Conservation (phyloP, 805 yeast species). For the Wickerhamomyces subpelliculosus region DNA sequence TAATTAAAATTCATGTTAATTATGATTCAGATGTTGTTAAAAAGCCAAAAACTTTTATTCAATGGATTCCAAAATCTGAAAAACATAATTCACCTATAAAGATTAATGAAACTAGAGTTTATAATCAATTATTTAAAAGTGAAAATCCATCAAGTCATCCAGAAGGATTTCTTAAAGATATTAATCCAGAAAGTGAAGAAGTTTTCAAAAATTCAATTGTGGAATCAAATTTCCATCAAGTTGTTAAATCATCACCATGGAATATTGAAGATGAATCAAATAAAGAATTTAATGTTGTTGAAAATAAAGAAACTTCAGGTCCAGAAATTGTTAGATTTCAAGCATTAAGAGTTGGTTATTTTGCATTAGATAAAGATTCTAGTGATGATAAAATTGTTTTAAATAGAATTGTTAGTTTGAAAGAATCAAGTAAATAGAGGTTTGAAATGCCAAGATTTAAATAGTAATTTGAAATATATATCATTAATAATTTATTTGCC, state of each 20-base stretch:
- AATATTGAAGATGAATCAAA: slow-evolving; percentile 50
- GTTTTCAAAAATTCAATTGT: slow-evolving; percentile 59
- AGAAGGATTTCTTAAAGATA: slow-evolving; percentile 80
- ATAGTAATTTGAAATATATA: too few species aligned
- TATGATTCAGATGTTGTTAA: slow-evolving; percentile 59
- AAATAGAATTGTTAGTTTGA: slow-evolving; percentile 89
- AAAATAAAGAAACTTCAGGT: slow-evolving; percentile 46
- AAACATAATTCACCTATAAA: slow-evolving; percentile 56
- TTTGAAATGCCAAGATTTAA: too few species aligned
- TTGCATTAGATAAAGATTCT: slow-evolving; percentile 81
- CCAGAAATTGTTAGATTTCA: slow-evolving; percentile 93
- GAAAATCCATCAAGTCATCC: slow-evolving; percentile 90
- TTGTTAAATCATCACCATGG: slow-evolving; percentile 70
- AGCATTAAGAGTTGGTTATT: slow-evolving; percentile 94
- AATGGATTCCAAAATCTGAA: slow-evolving; percentile 82
- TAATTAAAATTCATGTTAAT: slow-evolving; percentile 66
- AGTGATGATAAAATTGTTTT: slow-evolving; percentile 55
- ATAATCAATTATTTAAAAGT: slow-evolving; percentile 80
- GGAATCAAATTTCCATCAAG: slow-evolving; percentile 70
- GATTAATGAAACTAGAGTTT: slow-evolving; percentile 74
- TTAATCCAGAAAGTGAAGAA: slow-evolving; percentile 74
- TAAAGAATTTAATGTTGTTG: slow-evolving; percentile 63
- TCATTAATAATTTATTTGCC: too few species aligned
- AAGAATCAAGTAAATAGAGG: slow-evolving; percentile 51
- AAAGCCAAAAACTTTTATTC: slow-evolving; percentile 89